Percentiles rank a stretch among this genome's conserved stretches.
phyloP scores from a whole-genome alignment of 208 protist genomes.

The Leishmania martiniquensis region DNA sequence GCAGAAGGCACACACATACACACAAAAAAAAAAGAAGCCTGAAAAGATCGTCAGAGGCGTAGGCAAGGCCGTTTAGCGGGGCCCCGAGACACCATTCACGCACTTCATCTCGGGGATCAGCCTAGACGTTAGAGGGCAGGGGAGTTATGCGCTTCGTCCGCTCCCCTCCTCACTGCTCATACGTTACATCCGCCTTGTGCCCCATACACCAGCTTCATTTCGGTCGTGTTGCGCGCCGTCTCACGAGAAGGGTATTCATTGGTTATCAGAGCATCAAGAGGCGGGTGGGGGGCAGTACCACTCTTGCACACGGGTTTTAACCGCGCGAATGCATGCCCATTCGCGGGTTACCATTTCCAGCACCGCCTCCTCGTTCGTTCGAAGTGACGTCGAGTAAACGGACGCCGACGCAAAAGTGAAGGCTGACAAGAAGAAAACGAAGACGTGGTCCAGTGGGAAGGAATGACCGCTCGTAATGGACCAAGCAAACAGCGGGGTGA shows the following conservation, averaged over 20 bases:
- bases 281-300: not conserved
- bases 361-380: slow-evolving; percentile 26
- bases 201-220: no score
- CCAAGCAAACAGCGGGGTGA: slow-evolving; percentile 66
- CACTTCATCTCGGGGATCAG: no score
- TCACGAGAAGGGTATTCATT: no score
- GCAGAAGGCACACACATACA: no score
- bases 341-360: slow-evolving; percentile 21
- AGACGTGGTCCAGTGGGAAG: slow-evolving; percentile 63
- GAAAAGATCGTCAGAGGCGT: no score
- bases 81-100: no score
- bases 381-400: slow-evolving; percentile 21
- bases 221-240: not conserved
- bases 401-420: slow-evolving; percentile 19
- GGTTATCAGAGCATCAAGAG: not conserved
- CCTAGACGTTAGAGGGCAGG: no score
- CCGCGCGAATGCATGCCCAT: not conserved
- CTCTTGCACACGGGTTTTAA: not conserved
- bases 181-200: no score
- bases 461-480: slow-evolving; percentile 33
- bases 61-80: no score
- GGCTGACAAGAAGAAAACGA: slow-evolving; percentile 44
- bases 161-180: no score
- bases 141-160: no score
- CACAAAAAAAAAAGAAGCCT: no score